Percentiles rank a stretch among this genome's conserved stretches.
Conservation (phyloP, 345 rosid genomes). For the rapeseed (Brassica napus) region Da-Ae NC_063442.1:715501-716000, state of each 20-base stretch:
- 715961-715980: neutral
- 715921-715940: slow-evolving; percentile 23
- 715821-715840: neutral
- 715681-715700: slow-evolving; percentile 11
- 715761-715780: slow-evolving; percentile 17
- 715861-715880: neutral
- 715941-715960: slow-evolving; percentile 20
- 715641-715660: neutral
- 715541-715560: too few relatives aligned
- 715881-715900: slow-evolving; percentile 14
- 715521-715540: neutral
- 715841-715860: neutral
- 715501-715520: neutral
- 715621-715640: neutral
- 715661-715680: neutral
- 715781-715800: slow-evolving; percentile 24
- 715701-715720: slow-evolving; percentile 16
- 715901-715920: slow-evolving; percentile 13
- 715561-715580: neutral
- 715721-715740: slow-evolving; percentile 8
- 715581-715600: neutral
- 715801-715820: neutral
- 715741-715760: slow-evolving; percentile 1
- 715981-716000: neutral
- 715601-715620: neutral